Percentiles rank a stretch among this genome's conserved stretches.
phyloP scores from a whole-genome alignment of 129 eudicot genomes.

The Chrysanthemum makinoi region DNA sequence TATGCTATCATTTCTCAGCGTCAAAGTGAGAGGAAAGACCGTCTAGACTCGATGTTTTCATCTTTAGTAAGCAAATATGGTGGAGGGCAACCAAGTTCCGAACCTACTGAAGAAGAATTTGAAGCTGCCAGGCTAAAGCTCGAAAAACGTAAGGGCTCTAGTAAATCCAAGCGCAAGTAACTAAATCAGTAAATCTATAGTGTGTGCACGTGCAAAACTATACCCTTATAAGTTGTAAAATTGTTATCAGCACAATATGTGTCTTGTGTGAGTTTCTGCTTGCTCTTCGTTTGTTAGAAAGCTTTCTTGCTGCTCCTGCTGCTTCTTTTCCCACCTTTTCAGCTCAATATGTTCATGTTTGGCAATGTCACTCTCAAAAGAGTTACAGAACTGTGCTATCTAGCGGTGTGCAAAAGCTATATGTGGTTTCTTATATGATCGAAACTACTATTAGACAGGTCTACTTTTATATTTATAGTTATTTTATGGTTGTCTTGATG shows the following conservation, averaged over 20 bases:
- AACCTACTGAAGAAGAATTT: slow-evolving; percentile 90
- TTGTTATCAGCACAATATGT: slow-evolving; percentile 6
- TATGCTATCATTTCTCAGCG: slow-evolving; percentile 64
- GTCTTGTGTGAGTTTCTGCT: slow-evolving; percentile 3
- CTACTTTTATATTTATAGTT: too few relatives aligned
- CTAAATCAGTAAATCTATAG: neutral
- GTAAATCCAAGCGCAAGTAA: slow-evolving; percentile 47
- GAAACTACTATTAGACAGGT: too few relatives aligned
- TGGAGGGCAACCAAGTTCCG: slow-evolving; percentile 43
- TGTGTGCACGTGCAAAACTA: slow-evolving; percentile 3
- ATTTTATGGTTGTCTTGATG: too few relatives aligned
- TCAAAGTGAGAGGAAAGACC: slow-evolving; percentile 59
- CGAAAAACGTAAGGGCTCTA: slow-evolving; percentile 45
- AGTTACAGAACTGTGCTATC: too few relatives aligned
- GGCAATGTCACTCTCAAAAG: neutral
- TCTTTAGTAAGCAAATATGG: slow-evolving; percentile 70
- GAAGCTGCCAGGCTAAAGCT: slow-evolving; percentile 66
- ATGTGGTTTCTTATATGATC: too few relatives aligned
- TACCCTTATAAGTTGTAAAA: slow-evolving; percentile 4
- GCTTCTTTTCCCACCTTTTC: neutral
- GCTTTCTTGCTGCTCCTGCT: neutral
- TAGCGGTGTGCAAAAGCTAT: too few relatives aligned
- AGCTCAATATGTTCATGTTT: neutral
- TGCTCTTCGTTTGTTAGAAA: neutral
- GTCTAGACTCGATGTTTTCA: slow-evolving; percentile 72